Conservation (phyloP, 345 rosid species). For the Boechera stricta region DNA sequence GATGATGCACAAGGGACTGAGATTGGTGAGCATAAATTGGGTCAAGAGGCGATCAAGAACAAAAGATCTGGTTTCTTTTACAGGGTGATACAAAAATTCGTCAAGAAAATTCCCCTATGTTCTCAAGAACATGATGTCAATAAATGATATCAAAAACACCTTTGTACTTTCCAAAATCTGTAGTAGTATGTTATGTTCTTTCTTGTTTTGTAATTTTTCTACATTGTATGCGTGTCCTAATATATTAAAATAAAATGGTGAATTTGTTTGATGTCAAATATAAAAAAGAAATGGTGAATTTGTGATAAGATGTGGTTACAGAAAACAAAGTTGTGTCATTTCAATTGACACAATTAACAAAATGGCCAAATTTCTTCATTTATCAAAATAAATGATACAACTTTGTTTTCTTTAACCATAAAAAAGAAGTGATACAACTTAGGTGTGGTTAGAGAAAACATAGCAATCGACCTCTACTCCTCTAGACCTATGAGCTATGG, state of each 20-base stretch:
- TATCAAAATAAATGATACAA: too few species aligned
- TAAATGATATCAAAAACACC: background rate
- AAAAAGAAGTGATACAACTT: too few species aligned
- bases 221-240: background rate
- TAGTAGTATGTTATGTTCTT: background rate
- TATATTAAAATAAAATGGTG: background rate
- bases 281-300: too few species aligned
- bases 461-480: too few species aligned
- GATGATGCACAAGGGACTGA: too few species aligned
- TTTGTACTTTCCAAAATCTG: slow-evolving; percentile 14
- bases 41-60: background rate
- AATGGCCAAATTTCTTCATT: too few species aligned
- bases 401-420: too few species aligned
- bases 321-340: background rate
- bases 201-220: background rate
- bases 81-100: slow-evolving; percentile 4
- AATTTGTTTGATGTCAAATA: too few species aligned
- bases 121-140: background rate
- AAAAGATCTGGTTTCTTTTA: slow-evolving; percentile 19
- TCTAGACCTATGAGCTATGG: too few species aligned
- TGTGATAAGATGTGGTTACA: background rate
- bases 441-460: too few species aligned
- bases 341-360: too few species aligned
- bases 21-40: too few species aligned
- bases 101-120: slow-evolving; percentile 13